phyloP scores from a whole-genome alignment of 306 rosid genomes.

The Pyrus bretschneideri region DNA sequence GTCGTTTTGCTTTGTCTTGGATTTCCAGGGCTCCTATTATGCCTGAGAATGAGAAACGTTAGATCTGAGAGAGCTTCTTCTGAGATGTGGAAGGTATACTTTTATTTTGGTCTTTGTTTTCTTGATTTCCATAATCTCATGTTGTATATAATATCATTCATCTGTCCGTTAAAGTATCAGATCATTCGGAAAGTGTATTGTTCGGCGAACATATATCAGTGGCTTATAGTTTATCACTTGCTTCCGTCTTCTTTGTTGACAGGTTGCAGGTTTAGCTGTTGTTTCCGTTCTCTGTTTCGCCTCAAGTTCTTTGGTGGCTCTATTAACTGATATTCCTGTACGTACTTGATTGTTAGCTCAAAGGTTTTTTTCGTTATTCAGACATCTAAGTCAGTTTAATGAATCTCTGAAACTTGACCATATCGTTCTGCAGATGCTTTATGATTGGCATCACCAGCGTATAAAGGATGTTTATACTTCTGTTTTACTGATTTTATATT shows the following conservation, averaged over 20 bases:
- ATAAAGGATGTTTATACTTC: slow-evolving; percentile 41
- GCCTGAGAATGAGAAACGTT: slow-evolving; percentile 84
- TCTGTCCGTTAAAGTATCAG: background rate
- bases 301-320: slow-evolving; percentile 68
- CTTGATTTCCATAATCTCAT: background rate
- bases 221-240: background rate
- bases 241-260: slow-evolving; percentile 11
- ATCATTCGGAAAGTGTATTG: background rate
- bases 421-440: slow-evolving; percentile 57
- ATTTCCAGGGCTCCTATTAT: slow-evolving; percentile 55
- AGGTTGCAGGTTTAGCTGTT: slow-evolving; percentile 88
- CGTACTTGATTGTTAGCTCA: slow-evolving; percentile 18
- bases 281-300: slow-evolving; percentile 78
- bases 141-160: background rate
- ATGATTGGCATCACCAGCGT: slow-evolving; percentile 42
- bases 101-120: background rate
- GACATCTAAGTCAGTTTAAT: slow-evolving; percentile 2
- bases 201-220: background rate
- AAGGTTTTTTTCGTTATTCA: background rate
- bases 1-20: background rate
- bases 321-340: slow-evolving; percentile 81
- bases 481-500: slow-evolving; percentile 62
- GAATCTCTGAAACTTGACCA: slow-evolving; percentile 23
- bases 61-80: slow-evolving; percentile 84
- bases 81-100: slow-evolving; percentile 75